Base-by-base conservation (phyloP, 768 basidiomycete species). In the Tylopilus sp. region DNA sequence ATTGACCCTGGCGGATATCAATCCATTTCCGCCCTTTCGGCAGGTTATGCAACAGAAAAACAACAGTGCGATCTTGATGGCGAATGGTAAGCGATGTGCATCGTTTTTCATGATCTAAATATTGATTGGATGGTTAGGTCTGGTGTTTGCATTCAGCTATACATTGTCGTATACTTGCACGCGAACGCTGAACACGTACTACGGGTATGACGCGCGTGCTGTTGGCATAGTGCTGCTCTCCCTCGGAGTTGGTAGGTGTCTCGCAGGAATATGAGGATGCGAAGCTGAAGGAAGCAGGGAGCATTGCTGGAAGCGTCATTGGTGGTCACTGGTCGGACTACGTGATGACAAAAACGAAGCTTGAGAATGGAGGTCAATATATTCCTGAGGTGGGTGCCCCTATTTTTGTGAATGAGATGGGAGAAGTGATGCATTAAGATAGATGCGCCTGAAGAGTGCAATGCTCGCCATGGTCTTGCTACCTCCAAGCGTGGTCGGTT, bases 221-320 rank as follows among this genome's bases (percentile, higher is more conserved):
- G 81, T 88, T 43, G 93, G 93, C 4, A 66, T 93, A 23, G 81
- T 91, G 10, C 78, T 93, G 6, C 77, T 97, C 9, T 69, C 86
- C 0, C 88, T 83, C 57, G 92, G 92, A 42, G 55, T 79, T 15
- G 87, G 88, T 83, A 50, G 33, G 75, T 60, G 40, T 10, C 26
- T 53, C 13, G 2, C 44, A 36, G n/a, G 36, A 47, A 43, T 18
- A 20, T 13, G 17, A 31, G 47, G 15, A 26, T 26, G 33, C 22
- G 25, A 42, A 50, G 17, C 36, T 51, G 26, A 50, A 5, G 23
- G 30, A 15, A 39, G 40, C 33, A 69, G 83, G 83, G 7, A 75
- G 72, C 52, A 69, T 82, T 33, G 52, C 67, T 10, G 85, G 84
- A 3, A 80, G 78, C 53, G 60, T 85, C 10, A 57, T 77, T 0